Evolutionary conservation across 768 basidiomycete genomes (phyloP), one percentile per base, ranked within the genome.

Genomic region (Fistulinella prunicolor): DNA sequence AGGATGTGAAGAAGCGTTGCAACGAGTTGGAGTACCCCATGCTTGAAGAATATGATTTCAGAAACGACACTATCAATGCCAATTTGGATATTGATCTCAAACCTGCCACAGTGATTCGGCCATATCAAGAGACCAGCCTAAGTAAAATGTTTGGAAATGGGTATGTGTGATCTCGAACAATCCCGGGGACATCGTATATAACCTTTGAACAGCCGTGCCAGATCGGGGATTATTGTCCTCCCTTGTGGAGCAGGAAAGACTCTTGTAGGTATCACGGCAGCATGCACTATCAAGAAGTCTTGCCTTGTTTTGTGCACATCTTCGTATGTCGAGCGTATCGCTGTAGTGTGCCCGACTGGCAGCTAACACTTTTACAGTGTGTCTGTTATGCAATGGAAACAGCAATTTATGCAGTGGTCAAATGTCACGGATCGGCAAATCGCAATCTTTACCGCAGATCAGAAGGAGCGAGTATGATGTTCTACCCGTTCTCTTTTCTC

Each of bases 91-190:
- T 99, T 48, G 96, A 99, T 68, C 80, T 99, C 45, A 99, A 99
- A 66, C 96, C 96, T 3, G 89, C 93, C 29, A 98, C 96, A 3
- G 88, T 95, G 52, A 96, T 99, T 63, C 81, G 96, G 46, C 93
- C 96, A 13, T 99, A 99, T 69, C 96, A 99, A 68, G 95, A 98
- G 71, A 99, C 96, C 44, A 94, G 90, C 64, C 73, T 99, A 36
- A 94, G 92, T 56, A 99, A 99, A 72, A 99, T 99, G 96, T 99
- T 99, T 68, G 95, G 96, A 44, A 98, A 99, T 66, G 96, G 94
- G 90, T 93, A 67, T 45, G 78, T 55, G 12, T 22, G 4, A 43
- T 54, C 19, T 24, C 38, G 14, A 22, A 42, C 22, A 2, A 43
- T 21, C 34, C 24, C 4, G 13, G 8, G 32, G 9, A 42, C 20